A percentile compares a stretch with the other conserved stretches of the same genome.
phyloP scores from a whole-genome alignment of 2,329 filamentous ascomycete genomes.

The Alternaria incomplexa region DNA sequence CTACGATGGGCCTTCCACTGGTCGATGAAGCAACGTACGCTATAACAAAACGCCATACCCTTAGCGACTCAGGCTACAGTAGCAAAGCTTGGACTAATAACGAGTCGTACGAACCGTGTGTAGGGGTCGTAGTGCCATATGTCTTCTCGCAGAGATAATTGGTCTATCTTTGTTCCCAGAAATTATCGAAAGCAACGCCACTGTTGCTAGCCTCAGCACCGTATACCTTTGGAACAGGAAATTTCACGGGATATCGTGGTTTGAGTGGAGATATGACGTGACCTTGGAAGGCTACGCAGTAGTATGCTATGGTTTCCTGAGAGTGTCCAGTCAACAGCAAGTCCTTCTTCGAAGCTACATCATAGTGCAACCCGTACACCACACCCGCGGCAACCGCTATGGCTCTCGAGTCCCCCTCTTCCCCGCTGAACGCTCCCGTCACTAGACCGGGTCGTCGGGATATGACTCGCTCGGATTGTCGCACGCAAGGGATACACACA shows the following conservation, averaged over 20 bases:
- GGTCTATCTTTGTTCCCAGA: constrained; percentile 14
- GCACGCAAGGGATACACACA: constrained; percentile 24
- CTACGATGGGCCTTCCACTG: neutral
- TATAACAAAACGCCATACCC: constrained; percentile 17
- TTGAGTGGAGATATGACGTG: neutral
- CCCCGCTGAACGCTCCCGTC: constrained; percentile 23
- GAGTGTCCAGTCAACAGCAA: fast-evolving
- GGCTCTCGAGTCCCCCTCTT: neutral
- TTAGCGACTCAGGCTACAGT: constrained; percentile 3
- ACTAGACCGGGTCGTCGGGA: constrained; percentile 32
- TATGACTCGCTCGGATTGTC: constrained; percentile 12
- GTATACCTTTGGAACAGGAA: too few species aligned
- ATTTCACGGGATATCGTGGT: too few species aligned
- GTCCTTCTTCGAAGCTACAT: neutral
- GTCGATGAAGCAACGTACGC: neutral
- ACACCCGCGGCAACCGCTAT: neutral
- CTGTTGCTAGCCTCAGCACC: constrained; percentile 17
- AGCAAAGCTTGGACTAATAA: constrained; percentile 8
- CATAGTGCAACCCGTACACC: neutral
- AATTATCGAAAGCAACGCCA: constrained; percentile 33
- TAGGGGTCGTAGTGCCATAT: constrained; percentile 26
- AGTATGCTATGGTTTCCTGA: neutral
- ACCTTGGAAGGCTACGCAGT: neutral
- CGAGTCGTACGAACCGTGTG: constrained; percentile 30
- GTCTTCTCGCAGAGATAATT: constrained; percentile 11